A percentile compares a stretch with the other conserved stretches of the same genome.
Conservation (phyloP, 148 eudicot genomes). For the Fagopyrum esculentum region DNA sequence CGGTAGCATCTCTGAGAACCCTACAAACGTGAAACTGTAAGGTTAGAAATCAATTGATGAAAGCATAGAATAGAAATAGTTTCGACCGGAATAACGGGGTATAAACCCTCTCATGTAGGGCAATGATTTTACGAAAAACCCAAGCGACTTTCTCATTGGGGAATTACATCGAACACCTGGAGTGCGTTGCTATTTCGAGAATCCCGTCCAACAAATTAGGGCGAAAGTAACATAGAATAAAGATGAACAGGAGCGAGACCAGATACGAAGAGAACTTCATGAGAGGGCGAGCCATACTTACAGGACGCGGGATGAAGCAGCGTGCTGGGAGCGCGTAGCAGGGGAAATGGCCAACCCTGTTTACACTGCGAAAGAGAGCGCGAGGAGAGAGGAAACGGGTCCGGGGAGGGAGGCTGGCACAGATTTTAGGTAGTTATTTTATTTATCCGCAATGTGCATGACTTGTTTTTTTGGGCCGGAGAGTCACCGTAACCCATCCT, state of each 20-base stretch:
- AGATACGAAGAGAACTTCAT: neutral
- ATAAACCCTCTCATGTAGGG: neutral
- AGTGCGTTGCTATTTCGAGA: neutral
- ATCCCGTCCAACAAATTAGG: neutral
- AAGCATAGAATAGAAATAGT: neutral
- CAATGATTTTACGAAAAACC: neutral
- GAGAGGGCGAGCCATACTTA: neutral
- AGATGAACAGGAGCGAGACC: neutral
- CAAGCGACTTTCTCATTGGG: constrained; percentile 7
- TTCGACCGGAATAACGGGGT: neutral
- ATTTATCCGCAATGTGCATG: no score
- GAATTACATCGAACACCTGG: constrained; percentile 27
- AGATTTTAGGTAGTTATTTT: no score
- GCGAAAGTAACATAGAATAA: neutral
- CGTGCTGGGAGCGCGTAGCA: neutral
- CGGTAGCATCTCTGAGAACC: constrained; percentile 46
- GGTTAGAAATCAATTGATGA: neutral
- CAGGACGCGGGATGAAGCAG: neutral
- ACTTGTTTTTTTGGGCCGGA: no score
- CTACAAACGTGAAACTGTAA: neutral
- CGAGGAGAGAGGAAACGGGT: no score
- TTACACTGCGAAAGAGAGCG: no score
- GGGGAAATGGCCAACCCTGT: no score
- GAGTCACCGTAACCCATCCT: no score
- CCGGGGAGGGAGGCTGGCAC: no score